Base-by-base conservation (phyloP, 352 stramenopile genomes). In the Globisporangium sylvaticum region DNA sequence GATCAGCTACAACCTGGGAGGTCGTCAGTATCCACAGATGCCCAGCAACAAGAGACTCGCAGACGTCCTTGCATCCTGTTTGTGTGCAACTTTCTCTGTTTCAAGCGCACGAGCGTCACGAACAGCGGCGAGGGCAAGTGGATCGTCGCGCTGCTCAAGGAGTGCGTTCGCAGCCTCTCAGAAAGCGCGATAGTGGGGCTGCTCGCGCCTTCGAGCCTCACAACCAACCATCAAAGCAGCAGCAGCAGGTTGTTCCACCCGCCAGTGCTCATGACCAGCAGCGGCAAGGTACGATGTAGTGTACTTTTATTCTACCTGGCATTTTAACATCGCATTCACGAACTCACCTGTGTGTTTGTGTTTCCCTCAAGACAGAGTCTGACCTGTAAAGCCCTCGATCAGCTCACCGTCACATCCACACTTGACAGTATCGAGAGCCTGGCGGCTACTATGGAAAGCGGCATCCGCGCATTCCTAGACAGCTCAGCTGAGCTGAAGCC, bases 11-110 rank as follows among this genome's bases (percentile, higher is more conserved):
- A 18, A 8, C 14, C 5, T 39, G 9, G 3, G n/a, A 53, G 4
- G n/a, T 8, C 9, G 32, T 10, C 34, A 22, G 4, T 14, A 39
- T 25, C 24, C 46, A 7, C 27, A 42, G 14, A 9, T 7, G 18
- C 37, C 4, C 37, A 44, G 10, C 20, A 20, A 9, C 44, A 31
- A 37, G 3, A 15, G 9, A 58, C 20, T 12, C 37, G n/a, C 4
- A 42, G 14, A 37, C 46, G 42, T 1, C n/a, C 54, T 4, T 54
- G 53, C 6, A 31, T 83, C 12, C 53, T 81, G 18, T 63, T 83
- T 34, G 29, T 80, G 34, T 57, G 77, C 50, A 83, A 83, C 20
- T 78, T 81, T n/a, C 32, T 48, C 0, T 73, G 64, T 10, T 71
- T 50, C 55, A 73, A 70, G 12, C 76, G 65, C 44, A 66, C 66